phyloP scores from a whole-genome alignment of 2,329 filamentous ascomycete genomes.

The Paracoccidioides lutzii region DNA sequence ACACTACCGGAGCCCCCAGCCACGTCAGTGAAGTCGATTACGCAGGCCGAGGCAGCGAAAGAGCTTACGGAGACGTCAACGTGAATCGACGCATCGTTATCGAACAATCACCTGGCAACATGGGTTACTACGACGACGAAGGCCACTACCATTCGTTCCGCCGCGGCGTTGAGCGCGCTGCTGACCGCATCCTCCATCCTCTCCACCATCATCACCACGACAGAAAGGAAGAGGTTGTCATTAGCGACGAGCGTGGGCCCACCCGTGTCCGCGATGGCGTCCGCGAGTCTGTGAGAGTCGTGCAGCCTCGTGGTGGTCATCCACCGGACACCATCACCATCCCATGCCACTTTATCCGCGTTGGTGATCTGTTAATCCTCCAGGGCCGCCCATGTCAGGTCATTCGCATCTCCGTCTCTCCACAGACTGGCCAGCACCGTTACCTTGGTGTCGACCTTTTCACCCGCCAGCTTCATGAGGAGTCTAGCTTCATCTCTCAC shows the following conservation, averaged over 20 bases:
- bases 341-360: conserved; percentile 98
- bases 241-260: conserved; percentile 32
- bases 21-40: conserved; percentile 15
- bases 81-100: conserved; percentile 39
- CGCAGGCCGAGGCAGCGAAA: conserved; percentile 4
- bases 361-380: conserved; percentile 96
- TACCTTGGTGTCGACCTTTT: conserved; percentile 99
- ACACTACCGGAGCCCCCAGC: conserved; percentile 7
- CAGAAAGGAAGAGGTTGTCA: conserved; percentile 23
- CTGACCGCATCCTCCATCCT: conserved; percentile 52
- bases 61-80: conserved; percentile 34
- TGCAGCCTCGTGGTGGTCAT: conserved; percentile 39
- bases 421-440: conserved; percentile 97
- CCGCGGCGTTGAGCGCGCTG: conserved; percentile 54
- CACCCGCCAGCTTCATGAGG: conserved; percentile 98
- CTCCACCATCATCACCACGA: conserved; percentile 42
- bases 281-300: conserved; percentile 36
- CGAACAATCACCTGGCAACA: conserved; percentile 45
- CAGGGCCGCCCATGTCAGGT: conserved; percentile 99
- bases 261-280: conserved; percentile 33
- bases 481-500: conserved; percentile 96
- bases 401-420: conserved; percentile 97
- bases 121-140: conserved; percentile 73
- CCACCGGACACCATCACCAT: conserved; percentile 83
- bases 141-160: conserved; percentile 64